Conservation (phyloP, 352 stramenopile species). For the Globisporangium polare region DNA sequence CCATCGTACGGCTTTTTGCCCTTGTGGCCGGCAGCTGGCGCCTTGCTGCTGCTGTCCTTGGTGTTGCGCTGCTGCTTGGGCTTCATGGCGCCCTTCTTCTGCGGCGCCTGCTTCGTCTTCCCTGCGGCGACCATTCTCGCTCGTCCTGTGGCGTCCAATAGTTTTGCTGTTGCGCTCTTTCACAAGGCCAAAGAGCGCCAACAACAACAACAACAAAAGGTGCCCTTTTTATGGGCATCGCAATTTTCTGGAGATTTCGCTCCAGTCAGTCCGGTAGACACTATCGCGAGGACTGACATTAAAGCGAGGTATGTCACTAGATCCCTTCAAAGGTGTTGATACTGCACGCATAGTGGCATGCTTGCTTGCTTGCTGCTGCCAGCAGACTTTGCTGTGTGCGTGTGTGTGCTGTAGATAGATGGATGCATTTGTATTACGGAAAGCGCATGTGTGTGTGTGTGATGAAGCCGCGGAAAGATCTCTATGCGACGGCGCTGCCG, state of each 20-base stretch:
- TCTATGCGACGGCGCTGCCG: conserved; percentile 34
- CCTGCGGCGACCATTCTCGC: conserved; percentile 6
- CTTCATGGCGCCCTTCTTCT: conserved; percentile 11
- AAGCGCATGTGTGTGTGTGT: not conserved
- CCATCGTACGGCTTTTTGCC: conserved; percentile 5
- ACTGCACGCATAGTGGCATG: too few relatives aligned
- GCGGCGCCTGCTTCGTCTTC: conserved; percentile 3
- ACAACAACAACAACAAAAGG: too few relatives aligned
- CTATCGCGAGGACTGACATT: too few relatives aligned
- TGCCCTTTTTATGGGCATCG: not conserved
- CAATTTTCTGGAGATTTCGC: not conserved
- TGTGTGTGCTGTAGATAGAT: not conserved
- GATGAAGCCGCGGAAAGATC: not conserved
- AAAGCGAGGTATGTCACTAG: not conserved
- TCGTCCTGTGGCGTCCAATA: conserved; percentile 9
- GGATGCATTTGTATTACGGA: conserved; percentile 2
- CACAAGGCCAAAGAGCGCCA: too few relatives aligned
- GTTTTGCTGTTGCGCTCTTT: conserved; percentile 3
- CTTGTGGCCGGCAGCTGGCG: conserved; percentile 1
- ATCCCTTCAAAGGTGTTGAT: too few relatives aligned
- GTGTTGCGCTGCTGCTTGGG: not conserved
- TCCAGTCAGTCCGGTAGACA: not conserved
- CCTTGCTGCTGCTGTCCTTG: conserved; percentile 6
- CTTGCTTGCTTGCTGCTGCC: too few relatives aligned
- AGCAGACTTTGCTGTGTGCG: too few relatives aligned